Percentiles rank a stretch among this genome's conserved stretches.
Evolutionary conservation across 2,329 filamentous ascomycete species (phyloP).

Genomic region (Laburnicola sp.): DNA sequence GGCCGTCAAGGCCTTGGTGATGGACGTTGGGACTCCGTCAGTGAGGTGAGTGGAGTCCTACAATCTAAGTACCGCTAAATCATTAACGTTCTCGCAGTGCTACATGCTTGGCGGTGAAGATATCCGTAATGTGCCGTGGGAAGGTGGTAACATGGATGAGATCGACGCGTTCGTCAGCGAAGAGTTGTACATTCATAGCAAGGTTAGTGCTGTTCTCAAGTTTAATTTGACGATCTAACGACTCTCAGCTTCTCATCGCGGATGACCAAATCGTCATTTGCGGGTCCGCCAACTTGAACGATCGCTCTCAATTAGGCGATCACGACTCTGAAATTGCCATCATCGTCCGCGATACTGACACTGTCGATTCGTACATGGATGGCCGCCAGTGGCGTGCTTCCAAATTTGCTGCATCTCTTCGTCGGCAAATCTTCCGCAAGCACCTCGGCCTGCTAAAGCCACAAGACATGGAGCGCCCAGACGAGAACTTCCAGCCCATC

Average conservation of each 20-base stretch:
- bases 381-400: slow-evolving; percentile 72
- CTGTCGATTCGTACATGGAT: slow-evolving; percentile 72
- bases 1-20: slow-evolving; percentile 50
- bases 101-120: slow-evolving; percentile 80
- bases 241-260: slow-evolving; percentile 67
- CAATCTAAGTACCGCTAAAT: not conserved
- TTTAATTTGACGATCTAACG: slow-evolving; percentile 10
- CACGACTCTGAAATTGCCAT: slow-evolving; percentile 92
- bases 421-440: slow-evolving; percentile 86
- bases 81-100: slow-evolving; percentile 39
- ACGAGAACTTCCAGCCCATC: slow-evolving; percentile 62
- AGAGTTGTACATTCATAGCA: slow-evolving; percentile 67
- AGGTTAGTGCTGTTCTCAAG: slow-evolving; percentile 48
- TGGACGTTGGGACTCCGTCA: slow-evolving; percentile 73
- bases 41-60: slow-evolving; percentile 45
- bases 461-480: slow-evolving; percentile 66
- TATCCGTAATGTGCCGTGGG: slow-evolving; percentile 66
- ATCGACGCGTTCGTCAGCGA: slow-evolving; percentile 66
- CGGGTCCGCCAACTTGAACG: slow-evolving; percentile 72
- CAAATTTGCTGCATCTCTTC: slow-evolving; percentile 76
- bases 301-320: slow-evolving; percentile 75
- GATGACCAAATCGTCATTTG: slow-evolving; percentile 83
- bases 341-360: slow-evolving; percentile 75
- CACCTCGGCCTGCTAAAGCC: slow-evolving; percentile 81
- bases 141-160: slow-evolving; percentile 57